Conservation (phyloP, 2,329 filamentous ascomycete species). For the Penicillium griseofulvum region DNA sequence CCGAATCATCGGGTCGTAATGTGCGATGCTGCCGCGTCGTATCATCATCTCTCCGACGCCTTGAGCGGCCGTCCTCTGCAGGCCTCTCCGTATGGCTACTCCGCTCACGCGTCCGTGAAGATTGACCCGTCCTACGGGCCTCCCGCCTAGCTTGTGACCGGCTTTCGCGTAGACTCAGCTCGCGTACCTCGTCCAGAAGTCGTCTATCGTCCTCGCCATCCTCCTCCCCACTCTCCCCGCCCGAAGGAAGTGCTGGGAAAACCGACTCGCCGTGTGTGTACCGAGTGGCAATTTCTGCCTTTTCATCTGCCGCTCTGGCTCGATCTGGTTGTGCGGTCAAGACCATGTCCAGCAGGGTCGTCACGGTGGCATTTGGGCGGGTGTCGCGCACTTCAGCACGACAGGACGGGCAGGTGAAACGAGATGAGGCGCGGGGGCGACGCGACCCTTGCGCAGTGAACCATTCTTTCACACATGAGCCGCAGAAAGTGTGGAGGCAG, state of each 20-base stretch:
- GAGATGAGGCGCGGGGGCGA: constrained; percentile 47
- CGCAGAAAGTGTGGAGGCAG: constrained; percentile 94
- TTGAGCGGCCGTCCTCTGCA: constrained; percentile 40
- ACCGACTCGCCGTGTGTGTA: constrained; percentile 83
- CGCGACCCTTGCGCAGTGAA: constrained; percentile 73
- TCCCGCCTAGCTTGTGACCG: constrained; percentile 28
- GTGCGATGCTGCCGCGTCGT: constrained; percentile 22
- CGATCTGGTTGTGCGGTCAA: constrained; percentile 75
- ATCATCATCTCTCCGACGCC: constrained; percentile 36
- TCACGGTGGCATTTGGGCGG: constrained; percentile 84
- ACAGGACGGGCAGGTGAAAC: constrained; percentile 90
- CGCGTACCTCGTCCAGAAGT: constrained; percentile 68
- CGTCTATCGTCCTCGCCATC: constrained; percentile 64
- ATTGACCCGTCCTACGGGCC: constrained; percentile 22
- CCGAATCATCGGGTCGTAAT: constrained; percentile 23
- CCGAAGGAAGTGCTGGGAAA: constrained; percentile 57
- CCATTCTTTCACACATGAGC: constrained; percentile 93
- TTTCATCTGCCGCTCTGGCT: constrained; percentile 68
- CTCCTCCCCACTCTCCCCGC: constrained; percentile 38
- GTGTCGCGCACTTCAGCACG: constrained; percentile 83
- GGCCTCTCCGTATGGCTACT: constrained; percentile 41
- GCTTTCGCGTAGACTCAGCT: constrained; percentile 63
- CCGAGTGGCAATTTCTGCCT: constrained; percentile 68
- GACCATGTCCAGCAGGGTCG: constrained; percentile 85
- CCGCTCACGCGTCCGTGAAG: constrained; percentile 29